Conservation (phyloP, 2,329 filamentous ascomycete species). For the Colletotrichum acutatum region DNA sequence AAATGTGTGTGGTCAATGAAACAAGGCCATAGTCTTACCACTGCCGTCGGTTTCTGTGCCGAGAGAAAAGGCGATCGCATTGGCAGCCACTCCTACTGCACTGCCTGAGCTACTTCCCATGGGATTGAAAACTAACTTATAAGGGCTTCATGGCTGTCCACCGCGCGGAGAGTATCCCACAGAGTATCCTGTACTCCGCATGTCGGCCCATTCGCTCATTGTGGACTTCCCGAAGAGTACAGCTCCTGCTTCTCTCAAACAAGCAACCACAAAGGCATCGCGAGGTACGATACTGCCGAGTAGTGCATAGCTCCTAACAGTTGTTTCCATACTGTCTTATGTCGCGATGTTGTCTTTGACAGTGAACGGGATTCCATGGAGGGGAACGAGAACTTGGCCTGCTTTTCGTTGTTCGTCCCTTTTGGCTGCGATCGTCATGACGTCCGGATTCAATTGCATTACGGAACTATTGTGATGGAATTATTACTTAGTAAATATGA, state of each 20-base stretch:
- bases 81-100: constrained; percentile 71
- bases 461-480: constrained; percentile 55
- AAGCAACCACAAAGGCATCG: constrained; percentile 73
- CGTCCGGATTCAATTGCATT: constrained; percentile 76
- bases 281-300: constrained; percentile 72
- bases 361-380: constrained; percentile 81
- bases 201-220: constrained; percentile 79
- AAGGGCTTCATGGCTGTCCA: constrained; percentile 72
- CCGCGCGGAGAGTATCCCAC: constrained; percentile 70
- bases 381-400: constrained; percentile 68
- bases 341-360: constrained; percentile 80
- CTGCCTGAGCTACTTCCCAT: constrained; percentile 76
- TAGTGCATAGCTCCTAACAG: constrained; percentile 75
- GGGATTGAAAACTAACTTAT: constrained; percentile 75
- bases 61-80: constrained; percentile 70
- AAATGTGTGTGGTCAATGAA: too few species aligned
- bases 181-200: constrained; percentile 47
- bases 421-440: constrained; percentile 67
- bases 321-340: constrained; percentile 78
- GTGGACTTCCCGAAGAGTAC: constrained; percentile 78
- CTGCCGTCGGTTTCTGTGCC: constrained; percentile 81
- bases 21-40: constrained; percentile 37
- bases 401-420: constrained; percentile 69
- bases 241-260: constrained; percentile 72
- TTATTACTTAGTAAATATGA: neutral